Conservation (phyloP, 2,329 filamentous ascomycete species). For the Aspergillus ruber region DNA sequence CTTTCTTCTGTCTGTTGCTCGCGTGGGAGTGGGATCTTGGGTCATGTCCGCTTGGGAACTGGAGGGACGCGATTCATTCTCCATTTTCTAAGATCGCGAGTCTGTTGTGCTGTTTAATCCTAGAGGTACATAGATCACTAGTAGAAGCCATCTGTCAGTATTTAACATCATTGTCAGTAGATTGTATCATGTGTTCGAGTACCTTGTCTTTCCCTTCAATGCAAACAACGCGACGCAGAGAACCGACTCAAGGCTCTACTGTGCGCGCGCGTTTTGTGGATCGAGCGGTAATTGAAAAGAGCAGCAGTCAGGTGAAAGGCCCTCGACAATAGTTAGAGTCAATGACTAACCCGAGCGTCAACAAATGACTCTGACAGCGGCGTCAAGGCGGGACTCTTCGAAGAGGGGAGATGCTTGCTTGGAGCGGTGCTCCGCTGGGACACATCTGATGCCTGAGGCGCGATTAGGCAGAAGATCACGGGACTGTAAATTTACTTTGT, state of each 20-base stretch:
- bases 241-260: neutral
- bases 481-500: neutral
- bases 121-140: neutral
- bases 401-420: neutral
- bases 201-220: neutral
- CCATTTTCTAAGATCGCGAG: slow-evolving; percentile 10
- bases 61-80: slow-evolving; percentile 16
- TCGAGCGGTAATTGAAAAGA: neutral
- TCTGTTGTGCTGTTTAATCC: slow-evolving; percentile 1
- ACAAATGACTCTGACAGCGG: neutral
- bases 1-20: slow-evolving; percentile 33
- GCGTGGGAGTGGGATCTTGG: slow-evolving; percentile 12
- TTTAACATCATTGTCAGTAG: neutral
- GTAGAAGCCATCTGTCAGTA: neutral
- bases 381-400: neutral
- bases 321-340: too few relatives aligned
- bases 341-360: neutral
- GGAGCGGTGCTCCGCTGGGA: neutral
- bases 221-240: neutral
- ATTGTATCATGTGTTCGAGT: too few relatives aligned
- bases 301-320: neutral
- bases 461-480: neutral
- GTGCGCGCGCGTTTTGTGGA: neutral
- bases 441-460: neutral
- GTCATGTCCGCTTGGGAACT: slow-evolving; percentile 12